A percentile compares a stretch with the other conserved stretches of the same genome.
These are phyloP conservation scores for Kluyveromyces lactis DNA, from an alignment of 805 yeast genomes.

Conservation along the genomic window DNA sequence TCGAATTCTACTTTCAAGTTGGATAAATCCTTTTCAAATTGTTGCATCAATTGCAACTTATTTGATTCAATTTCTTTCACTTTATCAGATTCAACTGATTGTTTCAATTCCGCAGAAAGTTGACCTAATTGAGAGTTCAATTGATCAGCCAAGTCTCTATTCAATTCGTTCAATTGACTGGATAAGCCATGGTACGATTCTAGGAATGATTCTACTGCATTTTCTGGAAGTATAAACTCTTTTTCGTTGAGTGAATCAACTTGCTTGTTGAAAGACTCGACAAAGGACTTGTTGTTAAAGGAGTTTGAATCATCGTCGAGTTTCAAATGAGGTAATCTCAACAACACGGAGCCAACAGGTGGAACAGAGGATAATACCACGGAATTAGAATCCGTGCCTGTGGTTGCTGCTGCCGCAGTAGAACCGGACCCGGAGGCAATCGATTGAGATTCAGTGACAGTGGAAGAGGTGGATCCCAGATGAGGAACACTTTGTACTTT, in stretches of 20 bases:
- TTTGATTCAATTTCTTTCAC: conserved; percentile 26
- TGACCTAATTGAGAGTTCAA: conserved; percentile 10
- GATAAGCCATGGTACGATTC: conserved; percentile 12
- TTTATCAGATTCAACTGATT: conserved; percentile 18
- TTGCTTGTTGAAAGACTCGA: conserved; percentile 28
- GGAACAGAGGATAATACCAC: conserved; percentile 2
- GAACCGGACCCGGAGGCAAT: background rate
- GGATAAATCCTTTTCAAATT: conserved; percentile 53
- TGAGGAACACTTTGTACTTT: conserved; percentile 8
- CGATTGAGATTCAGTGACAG: conserved; percentile 1
- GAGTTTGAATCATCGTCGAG: background rate
- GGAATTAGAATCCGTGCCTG: conserved; percentile 3
- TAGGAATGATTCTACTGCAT: conserved; percentile 11
- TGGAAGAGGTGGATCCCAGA: conserved; percentile 7
- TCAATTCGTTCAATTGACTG: conserved; percentile 10
- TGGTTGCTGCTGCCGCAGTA: background rate
- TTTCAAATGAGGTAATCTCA: conserved; percentile 4
- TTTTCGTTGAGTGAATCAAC: conserved; percentile 31
- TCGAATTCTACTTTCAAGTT: conserved; percentile 55
- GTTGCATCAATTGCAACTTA: conserved; percentile 50
- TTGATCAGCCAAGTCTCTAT: conserved; percentile 10
- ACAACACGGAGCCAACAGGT: conserved; percentile 1
- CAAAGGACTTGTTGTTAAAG: background rate
- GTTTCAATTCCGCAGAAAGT: conserved; percentile 14
- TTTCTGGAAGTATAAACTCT: conserved; percentile 21